Evolutionary conservation across 129 eudicot species (phyloP).

Genomic region (Flaveria ramosissima): DNA sequence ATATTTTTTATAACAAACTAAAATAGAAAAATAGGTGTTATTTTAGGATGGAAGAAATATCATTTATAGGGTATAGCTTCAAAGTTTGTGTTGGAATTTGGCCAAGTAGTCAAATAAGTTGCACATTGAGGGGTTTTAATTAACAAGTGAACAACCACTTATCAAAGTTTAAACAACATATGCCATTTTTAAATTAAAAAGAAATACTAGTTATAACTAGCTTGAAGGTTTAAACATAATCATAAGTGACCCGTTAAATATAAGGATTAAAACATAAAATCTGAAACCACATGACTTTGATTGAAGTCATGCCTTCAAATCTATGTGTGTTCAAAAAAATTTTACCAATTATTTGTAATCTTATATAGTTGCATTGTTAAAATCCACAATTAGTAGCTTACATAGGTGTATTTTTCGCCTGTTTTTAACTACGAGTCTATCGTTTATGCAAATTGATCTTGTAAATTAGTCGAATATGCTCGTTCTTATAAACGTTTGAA

Average conservation of each 20-base stretch:
- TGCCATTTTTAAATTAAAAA: neutral
- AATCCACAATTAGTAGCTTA: neutral
- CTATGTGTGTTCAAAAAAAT: too few species aligned
- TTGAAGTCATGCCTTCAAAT: neutral
- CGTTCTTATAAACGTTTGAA: too few species aligned
- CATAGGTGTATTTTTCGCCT: neutral
- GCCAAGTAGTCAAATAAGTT: neutral
- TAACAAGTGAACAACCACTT: neutral
- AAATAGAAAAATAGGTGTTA: neutral
- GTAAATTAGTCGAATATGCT: too few species aligned
- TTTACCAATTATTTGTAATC: too few species aligned
- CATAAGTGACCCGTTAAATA: neutral
- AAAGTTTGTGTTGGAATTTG: neutral
- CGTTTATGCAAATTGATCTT: too few species aligned
- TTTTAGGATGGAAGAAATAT: neutral
- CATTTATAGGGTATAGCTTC: neutral
- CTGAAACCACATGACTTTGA: neutral
- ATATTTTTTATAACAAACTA: neutral
- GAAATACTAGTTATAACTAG: neutral
- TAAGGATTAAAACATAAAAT: neutral
- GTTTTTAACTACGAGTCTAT: neutral
- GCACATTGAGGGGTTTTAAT: neutral
- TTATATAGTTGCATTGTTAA: too few species aligned
- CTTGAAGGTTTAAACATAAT: neutral
- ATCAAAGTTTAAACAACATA: conserved; percentile 6